Evolutionary conservation across 2,329 filamentous ascomycete genomes (phyloP).

Genomic region (Metarhizium anisopliae): DNA sequence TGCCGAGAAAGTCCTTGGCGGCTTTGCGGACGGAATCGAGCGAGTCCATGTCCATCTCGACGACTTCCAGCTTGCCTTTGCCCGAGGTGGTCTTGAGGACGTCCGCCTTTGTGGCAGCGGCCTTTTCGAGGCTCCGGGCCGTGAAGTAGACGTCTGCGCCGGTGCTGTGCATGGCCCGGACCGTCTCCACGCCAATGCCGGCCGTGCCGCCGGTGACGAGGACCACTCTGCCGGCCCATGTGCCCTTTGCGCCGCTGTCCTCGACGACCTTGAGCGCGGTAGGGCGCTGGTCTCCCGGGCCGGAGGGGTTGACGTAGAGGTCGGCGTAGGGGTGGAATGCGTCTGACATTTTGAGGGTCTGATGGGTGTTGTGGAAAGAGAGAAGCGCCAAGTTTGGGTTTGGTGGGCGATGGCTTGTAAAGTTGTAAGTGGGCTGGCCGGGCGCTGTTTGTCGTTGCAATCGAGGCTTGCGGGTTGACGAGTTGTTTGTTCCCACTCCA

Average conservation of each 20-base stretch:
- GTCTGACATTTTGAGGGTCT: neutral
- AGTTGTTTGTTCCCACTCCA: no score
- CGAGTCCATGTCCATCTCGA: neutral
- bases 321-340: neutral
- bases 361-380: neutral
- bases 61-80: neutral
- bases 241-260: neutral
- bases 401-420: neutral
- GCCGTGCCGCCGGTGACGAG: neutral
- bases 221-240: neutral
- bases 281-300: slow-evolving; percentile 8
- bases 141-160: neutral
- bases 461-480: no score
- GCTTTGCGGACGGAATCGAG: neutral
- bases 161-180: neutral
- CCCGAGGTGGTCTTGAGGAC: neutral
- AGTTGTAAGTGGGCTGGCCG: no score
- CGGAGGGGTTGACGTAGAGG: slow-evolving; percentile 3
- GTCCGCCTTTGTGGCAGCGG: neutral
- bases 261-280: slow-evolving; percentile 6
- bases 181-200: slow-evolving; percentile 1
- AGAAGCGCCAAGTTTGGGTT: neutral
- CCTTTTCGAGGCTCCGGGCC: neutral
- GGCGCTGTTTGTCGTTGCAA: no score
- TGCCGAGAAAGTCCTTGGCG: neutral